phyloP scores from a whole-genome alignment of 345 rosid species.

The Camelina neglecta region DNA sequence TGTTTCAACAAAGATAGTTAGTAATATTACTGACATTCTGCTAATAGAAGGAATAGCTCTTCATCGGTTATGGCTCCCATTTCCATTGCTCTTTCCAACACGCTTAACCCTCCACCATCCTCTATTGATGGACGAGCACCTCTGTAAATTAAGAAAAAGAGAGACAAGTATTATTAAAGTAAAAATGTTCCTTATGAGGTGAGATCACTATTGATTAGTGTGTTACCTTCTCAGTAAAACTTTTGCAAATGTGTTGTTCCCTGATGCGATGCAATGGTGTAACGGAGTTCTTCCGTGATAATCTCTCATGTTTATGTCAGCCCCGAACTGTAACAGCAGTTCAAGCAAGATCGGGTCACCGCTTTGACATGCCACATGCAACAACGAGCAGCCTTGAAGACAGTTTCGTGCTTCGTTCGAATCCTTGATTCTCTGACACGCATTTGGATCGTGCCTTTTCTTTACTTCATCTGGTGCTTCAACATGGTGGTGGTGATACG shows the following conservation, averaged over 20 bases:
- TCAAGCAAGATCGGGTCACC: constrained; percentile 68
- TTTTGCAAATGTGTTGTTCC: constrained; percentile 70
- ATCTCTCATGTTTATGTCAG: constrained; percentile 66
- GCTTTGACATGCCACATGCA: constrained; percentile 80
- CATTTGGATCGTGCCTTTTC: constrained; percentile 56
- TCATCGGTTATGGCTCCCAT: constrained; percentile 92
- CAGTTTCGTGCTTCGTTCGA: constrained; percentile 62
- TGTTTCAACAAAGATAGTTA: no score
- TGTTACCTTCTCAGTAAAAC: constrained; percentile 76
- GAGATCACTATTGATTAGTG: not conserved
- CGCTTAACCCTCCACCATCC: constrained; percentile 76
- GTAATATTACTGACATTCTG: constrained; percentile 44
- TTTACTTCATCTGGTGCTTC: constrained; percentile 42
- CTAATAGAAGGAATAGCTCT: constrained; percentile 74
- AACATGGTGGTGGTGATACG: constrained; percentile 47
- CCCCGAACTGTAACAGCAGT: constrained; percentile 83
- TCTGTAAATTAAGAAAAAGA: constrained; percentile 49
- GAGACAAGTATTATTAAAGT: not conserved
- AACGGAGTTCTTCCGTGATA: constrained; percentile 83
- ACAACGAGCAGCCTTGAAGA: constrained; percentile 78
- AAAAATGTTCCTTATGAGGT: not conserved
- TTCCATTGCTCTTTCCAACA: constrained; percentile 90
- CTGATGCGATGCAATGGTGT: constrained; percentile 70
- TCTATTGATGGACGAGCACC: constrained; percentile 74
- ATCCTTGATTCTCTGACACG: constrained; percentile 64